These are phyloP conservation scores for Aphanoascus verrucosus DNA, from an alignment of 2,329 filamentous ascomycete genomes.

Conservation along the genomic window DNA sequence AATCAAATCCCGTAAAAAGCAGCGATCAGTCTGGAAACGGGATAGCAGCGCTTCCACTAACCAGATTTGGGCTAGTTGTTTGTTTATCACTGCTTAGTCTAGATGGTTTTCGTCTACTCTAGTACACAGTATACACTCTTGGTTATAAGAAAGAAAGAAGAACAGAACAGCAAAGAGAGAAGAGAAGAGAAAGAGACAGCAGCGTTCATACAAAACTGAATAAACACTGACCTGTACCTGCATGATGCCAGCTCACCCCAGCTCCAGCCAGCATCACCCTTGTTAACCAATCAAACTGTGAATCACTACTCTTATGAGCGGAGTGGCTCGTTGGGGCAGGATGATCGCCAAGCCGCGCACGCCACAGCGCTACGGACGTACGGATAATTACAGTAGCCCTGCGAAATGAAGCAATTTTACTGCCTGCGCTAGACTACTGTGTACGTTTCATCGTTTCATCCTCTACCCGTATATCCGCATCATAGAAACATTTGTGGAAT, in stretches of 20 bases:
- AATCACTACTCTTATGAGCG: too few species aligned
- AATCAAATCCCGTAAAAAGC: neutral
- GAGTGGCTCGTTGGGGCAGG: neutral
- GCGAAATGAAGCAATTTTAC: constrained; percentile 3
- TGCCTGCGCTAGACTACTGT: too few species aligned
- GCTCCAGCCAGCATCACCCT: neutral
- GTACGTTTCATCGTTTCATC: constrained; percentile 7
- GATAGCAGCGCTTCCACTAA: neutral
- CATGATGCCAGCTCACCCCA: neutral
- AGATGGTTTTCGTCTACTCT: neutral
- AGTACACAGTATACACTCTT: too few species aligned
- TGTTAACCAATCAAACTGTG: too few species aligned
- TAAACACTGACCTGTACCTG: neutral
- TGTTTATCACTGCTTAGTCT: neutral
- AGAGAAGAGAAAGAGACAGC: too few species aligned
- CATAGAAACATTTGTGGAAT: too few species aligned
- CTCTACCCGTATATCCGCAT: neutral
- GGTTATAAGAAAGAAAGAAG: too few species aligned
- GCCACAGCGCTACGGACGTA: constrained; percentile 3
- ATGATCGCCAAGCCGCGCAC: neutral
- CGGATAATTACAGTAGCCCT: neutral
- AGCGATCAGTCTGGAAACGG: neutral
- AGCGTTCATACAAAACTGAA: too few species aligned
- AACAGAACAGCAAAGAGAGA: too few species aligned
- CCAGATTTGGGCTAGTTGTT: neutral